Base-by-base conservation (phyloP, 2,329 filamentous ascomycete genomes). In the Penicillium sp. region DNA sequence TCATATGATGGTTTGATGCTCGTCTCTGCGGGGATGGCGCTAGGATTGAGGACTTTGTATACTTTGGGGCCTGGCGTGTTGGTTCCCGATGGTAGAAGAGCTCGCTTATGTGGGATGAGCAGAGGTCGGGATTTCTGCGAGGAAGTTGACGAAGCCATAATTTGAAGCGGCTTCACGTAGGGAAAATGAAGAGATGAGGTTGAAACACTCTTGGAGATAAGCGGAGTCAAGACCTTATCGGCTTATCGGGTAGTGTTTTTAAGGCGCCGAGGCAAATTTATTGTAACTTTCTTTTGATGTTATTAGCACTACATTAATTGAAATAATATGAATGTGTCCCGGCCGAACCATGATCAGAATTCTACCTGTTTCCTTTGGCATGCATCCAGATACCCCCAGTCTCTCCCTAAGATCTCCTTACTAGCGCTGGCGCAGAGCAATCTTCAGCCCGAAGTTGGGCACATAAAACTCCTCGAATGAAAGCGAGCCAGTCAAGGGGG, bases 381-480 rank as follows among this genome's bases (percentile, higher is more conserved):
- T 47, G 13, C 9, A 8, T 9, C 33, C 11, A n/a, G n/a, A 13
- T 6, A 7, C n/a, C 34, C 21, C 19, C 15, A 8, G n/a, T 31
- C 8, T 13, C 16, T 21, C 36, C 5, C 10, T 39, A 4, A 23
- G 13, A 29, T 21, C 25, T 33, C 23, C 60, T 62, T 10, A 78
- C 55, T 9, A 65, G 71, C 27, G 77, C 59, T 53, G 77, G 72
- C n/a, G 55, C 44, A 59, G 70, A 33, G 15, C 71, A 65, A 39
- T 49, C 40, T 59, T 57, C 3, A 80, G 27, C 5, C 57, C 55
- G 11, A 66, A 64, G 44, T 66, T 62, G 15, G 64, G 64, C 25
- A 66, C 64, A 49, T 61, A 63, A 39, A 66, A 65, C 50, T 66
- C 64, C 60, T 65, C 63, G 23, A 66, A 63, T 8, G 64, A 66